These are phyloP conservation scores for Orychophragmus violaceus DNA, from an alignment of 345 rosid species.

Conservation along the genomic window DNA sequence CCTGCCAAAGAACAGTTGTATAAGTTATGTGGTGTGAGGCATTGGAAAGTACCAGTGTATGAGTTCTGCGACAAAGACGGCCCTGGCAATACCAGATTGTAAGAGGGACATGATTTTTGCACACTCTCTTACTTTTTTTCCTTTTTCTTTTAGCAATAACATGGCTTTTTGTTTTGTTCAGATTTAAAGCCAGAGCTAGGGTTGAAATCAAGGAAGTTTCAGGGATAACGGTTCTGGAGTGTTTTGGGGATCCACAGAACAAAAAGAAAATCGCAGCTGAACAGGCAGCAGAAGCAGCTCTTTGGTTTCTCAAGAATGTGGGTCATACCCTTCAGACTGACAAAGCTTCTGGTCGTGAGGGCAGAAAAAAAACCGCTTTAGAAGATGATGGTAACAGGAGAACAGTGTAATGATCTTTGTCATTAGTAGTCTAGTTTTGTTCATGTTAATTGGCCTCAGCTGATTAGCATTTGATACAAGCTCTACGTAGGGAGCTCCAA, in stretches of 20 bases:
- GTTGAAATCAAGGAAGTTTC: slow-evolving; percentile 33
- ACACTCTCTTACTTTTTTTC: not conserved
- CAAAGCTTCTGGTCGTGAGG: slow-evolving; percentile 6
- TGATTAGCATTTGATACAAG: not conserved
- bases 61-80: slow-evolving; percentile 49
- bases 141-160: not conserved
- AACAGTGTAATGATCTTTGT: not conserved
- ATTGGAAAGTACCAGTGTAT: slow-evolving; percentile 48
- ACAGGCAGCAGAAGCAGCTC: slow-evolving; percentile 62
- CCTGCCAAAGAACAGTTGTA: slow-evolving; percentile 41
- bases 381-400: not conserved
- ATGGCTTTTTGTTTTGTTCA: slow-evolving; percentile 5
- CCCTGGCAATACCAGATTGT: slow-evolving; percentile 39
- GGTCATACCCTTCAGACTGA: slow-evolving; percentile 26
- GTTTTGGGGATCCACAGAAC: slow-evolving; percentile 36
- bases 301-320: slow-evolving; percentile 51
- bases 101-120: slow-evolving; percentile 19
- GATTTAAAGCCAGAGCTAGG: slow-evolving; percentile 41
- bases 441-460: not conserved
- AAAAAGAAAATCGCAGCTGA: slow-evolving; percentile 56
- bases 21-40: slow-evolving; percentile 39
- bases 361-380: not conserved
- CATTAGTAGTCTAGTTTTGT: not conserved
- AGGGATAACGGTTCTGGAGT: slow-evolving; percentile 30
- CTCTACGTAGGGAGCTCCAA: not conserved